phyloP scores from a whole-genome alignment of 305 asterid species.

The Withania somnifera region DNA sequence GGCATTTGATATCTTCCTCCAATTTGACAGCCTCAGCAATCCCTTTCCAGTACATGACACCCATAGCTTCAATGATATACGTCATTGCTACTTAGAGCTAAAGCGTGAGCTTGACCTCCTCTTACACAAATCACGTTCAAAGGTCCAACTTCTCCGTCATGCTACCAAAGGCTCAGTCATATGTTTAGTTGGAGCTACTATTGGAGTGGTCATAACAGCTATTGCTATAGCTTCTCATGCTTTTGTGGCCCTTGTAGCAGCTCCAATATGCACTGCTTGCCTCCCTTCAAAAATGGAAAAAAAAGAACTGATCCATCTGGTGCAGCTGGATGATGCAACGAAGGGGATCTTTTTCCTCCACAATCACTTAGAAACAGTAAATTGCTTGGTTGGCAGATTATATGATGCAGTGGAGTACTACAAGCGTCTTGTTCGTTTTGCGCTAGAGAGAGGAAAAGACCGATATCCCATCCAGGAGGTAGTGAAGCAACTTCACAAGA shows the following conservation, averaged over 20 bases:
- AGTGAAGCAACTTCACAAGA: slow-evolving; percentile 51
- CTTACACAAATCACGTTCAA: slow-evolving; percentile 44
- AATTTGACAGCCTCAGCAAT: slow-evolving; percentile 43
- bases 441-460: slow-evolving; percentile 62
- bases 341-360: slow-evolving; percentile 64
- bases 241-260: slow-evolving; percentile 33
- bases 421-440: slow-evolving; percentile 41
- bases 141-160: slow-evolving; percentile 21
- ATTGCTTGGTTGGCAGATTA: slow-evolving; percentile 53
- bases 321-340: slow-evolving; percentile 70
- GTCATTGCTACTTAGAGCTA: slow-evolving; percentile 49
- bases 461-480: slow-evolving; percentile 57
- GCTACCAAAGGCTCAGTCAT: slow-evolving; percentile 52
- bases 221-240: slow-evolving; percentile 56
- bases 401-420: slow-evolving; percentile 44
- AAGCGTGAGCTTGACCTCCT: slow-evolving; percentile 46
- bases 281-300: slow-evolving; percentile 28
- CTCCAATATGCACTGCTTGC: slow-evolving; percentile 16
- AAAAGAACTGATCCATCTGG: slow-evolving; percentile 41
- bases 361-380: slow-evolving; percentile 69
- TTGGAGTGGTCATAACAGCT: slow-evolving; percentile 59
- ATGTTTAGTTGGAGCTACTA: slow-evolving; percentile 46
- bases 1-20: slow-evolving; percentile 39
- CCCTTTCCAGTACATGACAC: slow-evolving; percentile 46
- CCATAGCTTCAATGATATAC: slow-evolving; percentile 42